These are phyloP conservation scores for Boletus subcaerulescens DNA, from an alignment of 768 basidiomycete genomes.

Conservation along the genomic window DNA sequence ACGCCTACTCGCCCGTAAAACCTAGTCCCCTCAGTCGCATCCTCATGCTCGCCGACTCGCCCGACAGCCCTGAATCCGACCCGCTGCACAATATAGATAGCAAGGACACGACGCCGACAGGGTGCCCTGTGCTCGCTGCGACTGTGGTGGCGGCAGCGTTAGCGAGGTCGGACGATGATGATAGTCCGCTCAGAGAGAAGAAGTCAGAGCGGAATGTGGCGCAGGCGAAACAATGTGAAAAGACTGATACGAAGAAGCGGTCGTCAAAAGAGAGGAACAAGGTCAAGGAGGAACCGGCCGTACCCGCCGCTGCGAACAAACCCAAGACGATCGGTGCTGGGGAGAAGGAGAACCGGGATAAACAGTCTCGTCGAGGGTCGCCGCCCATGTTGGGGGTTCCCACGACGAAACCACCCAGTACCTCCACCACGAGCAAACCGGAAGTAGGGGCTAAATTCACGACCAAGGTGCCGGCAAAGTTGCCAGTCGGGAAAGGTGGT, in stretches of 20 bases:
- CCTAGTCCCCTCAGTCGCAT: constrained; percentile 82
- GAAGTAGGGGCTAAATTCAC: constrained; percentile 9
- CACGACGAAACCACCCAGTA: constrained; percentile 17
- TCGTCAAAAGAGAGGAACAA: constrained; percentile 42
- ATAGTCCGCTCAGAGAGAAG: constrained; percentile 55
- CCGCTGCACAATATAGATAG: background rate
- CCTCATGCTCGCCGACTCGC: constrained; percentile 66
- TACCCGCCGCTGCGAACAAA: constrained; percentile 20
- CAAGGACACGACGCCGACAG: constrained; percentile 26
- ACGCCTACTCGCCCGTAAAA: constrained; percentile 78
- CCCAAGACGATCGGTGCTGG: constrained; percentile 29
- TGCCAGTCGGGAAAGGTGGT: constrained; percentile 43
- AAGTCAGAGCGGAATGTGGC: constrained; percentile 36
- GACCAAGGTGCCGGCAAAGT: constrained; percentile 26
- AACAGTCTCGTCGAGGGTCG: constrained; percentile 31
- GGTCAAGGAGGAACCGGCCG: constrained; percentile 25
- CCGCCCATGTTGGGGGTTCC: constrained; percentile 17
- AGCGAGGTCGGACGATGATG: constrained; percentile 39
- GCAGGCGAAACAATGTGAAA: constrained; percentile 6
- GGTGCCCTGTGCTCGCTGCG: constrained; percentile 17
- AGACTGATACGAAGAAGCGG: constrained; percentile 25
- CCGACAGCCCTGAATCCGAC: constrained; percentile 36
- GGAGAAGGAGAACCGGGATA: constrained; percentile 36
- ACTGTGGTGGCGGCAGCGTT: background rate
- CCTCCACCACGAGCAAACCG: constrained; percentile 9